Evolutionary conservation across 2,329 filamentous ascomycete genomes (phyloP).

Genomic region (Neofusicoccum umdonicola): DNA sequence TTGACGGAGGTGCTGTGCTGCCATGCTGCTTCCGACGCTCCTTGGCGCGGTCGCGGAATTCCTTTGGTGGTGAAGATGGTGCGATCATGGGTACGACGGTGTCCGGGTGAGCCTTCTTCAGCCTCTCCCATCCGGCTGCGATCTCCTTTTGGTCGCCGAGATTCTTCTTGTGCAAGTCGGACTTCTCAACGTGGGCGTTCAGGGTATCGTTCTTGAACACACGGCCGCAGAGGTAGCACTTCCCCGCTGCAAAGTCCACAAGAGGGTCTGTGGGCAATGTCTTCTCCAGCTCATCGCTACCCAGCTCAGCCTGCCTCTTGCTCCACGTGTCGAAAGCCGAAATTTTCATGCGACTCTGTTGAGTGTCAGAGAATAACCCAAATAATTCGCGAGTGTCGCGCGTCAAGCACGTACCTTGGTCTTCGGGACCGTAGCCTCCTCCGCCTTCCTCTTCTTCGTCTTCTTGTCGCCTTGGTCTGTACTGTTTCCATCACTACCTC

Average conservation of each 20-base stretch:
- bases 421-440: neutral
- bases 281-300: neutral
- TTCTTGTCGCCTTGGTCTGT: conserved; percentile 8
- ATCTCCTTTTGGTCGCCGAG: neutral
- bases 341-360: neutral
- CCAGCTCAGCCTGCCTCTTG: conserved; percentile 3
- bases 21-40: conserved; percentile 14
- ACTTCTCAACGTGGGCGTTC: conserved; percentile 1
- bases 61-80: neutral
- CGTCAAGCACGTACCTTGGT: neutral
- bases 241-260: neutral
- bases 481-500: neutral
- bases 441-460: conserved; percentile 15
- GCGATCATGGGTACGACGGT: neutral
- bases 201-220: conserved; percentile 12
- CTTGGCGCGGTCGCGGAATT: conserved; percentile 13
- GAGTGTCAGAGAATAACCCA: neutral
- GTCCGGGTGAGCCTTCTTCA: conserved; percentile 13
- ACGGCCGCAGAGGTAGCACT: conserved; percentile 16
- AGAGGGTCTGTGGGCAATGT: neutral
- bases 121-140: conserved; percentile 9
- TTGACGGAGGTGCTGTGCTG: conserved; percentile 17
- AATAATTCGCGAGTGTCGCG: neutral
- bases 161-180: conserved; percentile 14
- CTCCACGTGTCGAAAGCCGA: conserved; percentile 7